phyloP scores from a whole-genome alignment of 352 stramenopile genomes.

The Globisporangium iwayamae region DNA sequence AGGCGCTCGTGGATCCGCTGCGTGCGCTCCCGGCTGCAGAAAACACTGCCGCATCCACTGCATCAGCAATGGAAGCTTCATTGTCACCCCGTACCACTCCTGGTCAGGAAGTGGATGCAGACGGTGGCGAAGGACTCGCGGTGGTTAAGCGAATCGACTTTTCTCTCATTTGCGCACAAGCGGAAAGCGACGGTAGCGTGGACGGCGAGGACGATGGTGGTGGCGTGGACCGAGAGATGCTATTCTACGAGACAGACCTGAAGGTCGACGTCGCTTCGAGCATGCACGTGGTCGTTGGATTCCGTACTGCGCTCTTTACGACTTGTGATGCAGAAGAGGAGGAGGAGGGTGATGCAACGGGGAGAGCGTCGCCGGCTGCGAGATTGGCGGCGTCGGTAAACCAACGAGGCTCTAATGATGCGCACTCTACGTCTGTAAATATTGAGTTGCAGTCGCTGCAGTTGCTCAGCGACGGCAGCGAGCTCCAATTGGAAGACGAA shows the following conservation, averaged over 20 bases:
- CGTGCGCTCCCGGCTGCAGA: not conserved
- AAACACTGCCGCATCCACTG: not conserved
- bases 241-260: conserved; percentile 42
- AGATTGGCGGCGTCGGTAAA: conserved; percentile 6
- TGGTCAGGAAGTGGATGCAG: conserved; percentile 4
- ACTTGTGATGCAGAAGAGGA: conserved; percentile 4
- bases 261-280: conserved; percentile 55
- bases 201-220: not conserved
- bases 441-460: conserved; percentile 19
- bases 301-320: conserved; percentile 35
- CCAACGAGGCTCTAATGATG: conserved; percentile 4
- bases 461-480: conserved; percentile 28
- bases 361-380: not conserved
- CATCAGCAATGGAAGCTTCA: not conserved
- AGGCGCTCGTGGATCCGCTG: not conserved
- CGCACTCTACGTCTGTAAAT: not conserved
- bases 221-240: conserved; percentile 14
- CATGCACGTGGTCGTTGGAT: conserved; percentile 40
- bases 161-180: conserved; percentile 14
- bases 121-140: conserved; percentile 21
- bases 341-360: conserved; percentile 21
- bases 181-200: not conserved
- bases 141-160: conserved; percentile 27
- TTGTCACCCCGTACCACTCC: not conserved
- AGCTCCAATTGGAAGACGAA: conserved; percentile 34